phyloP scores from a whole-genome alignment of 768 basidiomycete species.

The Ramaria rubella region DNA sequence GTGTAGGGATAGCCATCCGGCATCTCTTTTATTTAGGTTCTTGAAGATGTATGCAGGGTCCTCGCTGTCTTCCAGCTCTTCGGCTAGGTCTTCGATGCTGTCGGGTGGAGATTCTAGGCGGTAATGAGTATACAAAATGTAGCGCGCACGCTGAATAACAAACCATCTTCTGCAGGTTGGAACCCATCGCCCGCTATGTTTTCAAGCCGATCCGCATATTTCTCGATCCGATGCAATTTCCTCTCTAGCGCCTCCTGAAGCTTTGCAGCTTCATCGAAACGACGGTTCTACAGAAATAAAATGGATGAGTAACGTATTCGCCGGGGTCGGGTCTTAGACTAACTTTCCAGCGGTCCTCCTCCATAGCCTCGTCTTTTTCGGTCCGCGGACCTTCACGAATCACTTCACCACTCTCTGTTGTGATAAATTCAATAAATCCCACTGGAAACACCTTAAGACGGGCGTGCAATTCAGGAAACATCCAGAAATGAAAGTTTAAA shows the following conservation, averaged over 20 bases:
- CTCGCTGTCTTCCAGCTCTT: slow-evolving; percentile 54
- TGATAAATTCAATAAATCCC: slow-evolving; percentile 68
- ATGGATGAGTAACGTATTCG: neutral
- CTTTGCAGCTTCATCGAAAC: slow-evolving; percentile 52
- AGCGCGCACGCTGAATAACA: slow-evolving; percentile 4
- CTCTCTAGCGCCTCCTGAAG: slow-evolving; percentile 53
- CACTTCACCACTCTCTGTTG: slow-evolving; percentile 43
- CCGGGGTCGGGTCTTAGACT: slow-evolving; percentile 12
- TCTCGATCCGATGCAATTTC: slow-evolving; percentile 44
- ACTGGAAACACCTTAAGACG: slow-evolving; percentile 55
- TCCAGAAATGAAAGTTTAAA: neutral
- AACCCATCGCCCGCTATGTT: slow-evolving; percentile 45
- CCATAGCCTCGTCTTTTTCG: slow-evolving; percentile 58
- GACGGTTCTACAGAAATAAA: slow-evolving; percentile 39
- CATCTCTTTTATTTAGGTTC: slow-evolving; percentile 38
- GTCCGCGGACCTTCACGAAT: slow-evolving; percentile 55
- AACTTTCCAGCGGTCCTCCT: slow-evolving; percentile 69
- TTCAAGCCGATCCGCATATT: slow-evolving; percentile 62
- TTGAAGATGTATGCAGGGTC: slow-evolving; percentile 38
- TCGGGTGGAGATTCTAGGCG: slow-evolving; percentile 21
- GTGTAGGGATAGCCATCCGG: slow-evolving; percentile 57
- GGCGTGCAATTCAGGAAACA: neutral
- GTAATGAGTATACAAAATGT: slow-evolving; percentile 16
- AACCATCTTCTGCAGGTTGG: slow-evolving; percentile 22
- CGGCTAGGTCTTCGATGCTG: slow-evolving; percentile 44